Evolutionary conservation across 2,329 filamentous ascomycete species (phyloP), one percentile per base, ranked within the genome.

Genomic region (Penicillium nordicum): DNA sequence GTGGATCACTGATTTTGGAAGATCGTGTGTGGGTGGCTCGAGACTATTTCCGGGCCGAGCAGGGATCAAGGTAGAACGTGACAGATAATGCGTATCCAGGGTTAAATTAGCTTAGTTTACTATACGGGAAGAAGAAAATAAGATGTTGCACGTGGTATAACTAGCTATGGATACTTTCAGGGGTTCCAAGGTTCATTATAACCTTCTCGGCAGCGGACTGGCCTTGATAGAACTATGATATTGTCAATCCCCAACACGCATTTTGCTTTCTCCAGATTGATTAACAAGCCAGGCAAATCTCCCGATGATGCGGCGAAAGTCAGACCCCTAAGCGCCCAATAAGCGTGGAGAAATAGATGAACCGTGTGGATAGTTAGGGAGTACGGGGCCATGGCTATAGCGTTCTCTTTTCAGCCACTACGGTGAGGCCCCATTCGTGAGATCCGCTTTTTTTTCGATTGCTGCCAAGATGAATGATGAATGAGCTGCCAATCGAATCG

Each of bases 301-400:
- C 50, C 53, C 54, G 51, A 44, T 37, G 46, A 59, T 60, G 50
- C 48, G 49, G 53, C 54, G 47, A 50, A 62, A 50, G 51, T 49
- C 64, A 62, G 53, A 57, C 57, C 59, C 47, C 27, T 41, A 53
- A 42, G 29, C 49, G 55, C 53, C 64, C 67, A 72, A 70, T 72
- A 50, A 62, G 46, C 49, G 29, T 42, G n/a, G 48, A 40, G 34
- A 32, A 40, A 45, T 56, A 57, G 47, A 63, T 55, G 57, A 65
- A 65, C 54, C 49, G 57, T 59, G 61, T 65, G 59, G 61, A 53
- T 62, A 64, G 52, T 47, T 51, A 64, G 48, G 63, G 8, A 46
- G 50, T 52, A 64, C 53, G 64, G 57, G 57, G 60, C 58, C 62
- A 66, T 60, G 61, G 58, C 57, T 53, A 65, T 64, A 64, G 65